A percentile compares a stretch with the other conserved stretches of the same genome.
Evolutionary conservation across 2,329 filamentous ascomycete genomes (phyloP).

Genomic region (Rutstroemia sp.): DNA sequence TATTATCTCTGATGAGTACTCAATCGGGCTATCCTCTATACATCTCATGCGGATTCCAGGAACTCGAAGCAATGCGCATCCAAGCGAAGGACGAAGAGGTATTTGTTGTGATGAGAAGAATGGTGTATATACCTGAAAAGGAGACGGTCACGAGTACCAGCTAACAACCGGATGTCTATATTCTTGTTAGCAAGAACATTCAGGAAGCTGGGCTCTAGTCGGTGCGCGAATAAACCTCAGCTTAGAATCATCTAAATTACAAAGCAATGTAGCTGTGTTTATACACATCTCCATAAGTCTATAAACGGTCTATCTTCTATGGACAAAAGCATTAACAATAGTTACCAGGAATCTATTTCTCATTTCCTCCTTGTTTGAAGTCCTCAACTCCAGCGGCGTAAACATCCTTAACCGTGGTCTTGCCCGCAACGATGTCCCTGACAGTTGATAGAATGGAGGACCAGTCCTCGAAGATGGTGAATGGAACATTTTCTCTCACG

Average conservation of each 20-base stretch:
- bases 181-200: neutral
- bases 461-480: conserved; percentile 83
- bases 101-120: neutral
- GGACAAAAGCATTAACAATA: neutral
- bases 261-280: neutral
- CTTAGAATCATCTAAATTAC: no score
- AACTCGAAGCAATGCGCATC: neutral
- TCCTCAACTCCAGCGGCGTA: conserved; percentile 36
- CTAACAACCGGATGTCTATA: neutral
- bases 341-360: conserved; percentile 7
- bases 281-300: neutral
- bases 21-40: neutral
- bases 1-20: neutral
- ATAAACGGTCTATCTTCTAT: conserved; percentile 10
- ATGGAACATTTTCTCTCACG: conserved; percentile 75
- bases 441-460: conserved; percentile 68
- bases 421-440: conserved; percentile 69
- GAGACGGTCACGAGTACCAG: neutral
- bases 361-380: conserved; percentile 17
- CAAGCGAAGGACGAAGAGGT: neutral
- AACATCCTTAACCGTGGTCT: conserved; percentile 62
- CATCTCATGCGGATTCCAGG: neutral
- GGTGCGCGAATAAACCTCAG: no score
- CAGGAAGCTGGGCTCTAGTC: no score
- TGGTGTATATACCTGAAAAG: neutral